Evolutionary conservation across 345 rosid genomes (phyloP), one percentile per base, ranked within the genome.

Genomic region (Jatropha curcas): DNA sequence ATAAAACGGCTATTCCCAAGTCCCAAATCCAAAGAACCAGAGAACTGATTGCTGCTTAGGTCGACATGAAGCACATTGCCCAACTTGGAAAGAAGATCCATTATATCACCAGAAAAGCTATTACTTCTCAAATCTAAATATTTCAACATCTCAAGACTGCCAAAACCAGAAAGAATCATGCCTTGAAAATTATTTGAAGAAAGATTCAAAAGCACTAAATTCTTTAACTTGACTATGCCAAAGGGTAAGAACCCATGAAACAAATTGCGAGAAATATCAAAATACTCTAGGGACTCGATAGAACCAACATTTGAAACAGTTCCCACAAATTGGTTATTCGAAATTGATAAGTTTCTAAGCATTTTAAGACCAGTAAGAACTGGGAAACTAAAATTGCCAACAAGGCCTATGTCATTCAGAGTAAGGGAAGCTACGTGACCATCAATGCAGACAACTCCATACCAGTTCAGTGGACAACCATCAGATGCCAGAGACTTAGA

Each of bases 401-500:
- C 67, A 30, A 93, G 80, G 77, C 88, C 94, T 46, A 85, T 41
- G 68, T 81, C 87, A 79, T 88, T 86, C 13, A 93, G 84, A 30
- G 78, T 79, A 48, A 91, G 81, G 33, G 96, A 87, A 19, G 78
- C 82, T 48, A 93, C 94, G 78, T 68, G 78, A 24, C 96, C 92
- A 33, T 79, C 82, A 68, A 31, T 67, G 75, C 98, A 93, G 66
- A 78, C 67, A 51, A 93, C 80, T n/a, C 98, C 97, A 30, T 75
- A 86, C 98, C 98, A 93, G 71, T 84, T 82, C 73, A 35, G 51
- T 5, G 98, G 97, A 63, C 98, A 93, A 39, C 75, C 88, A 80
- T 93, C 79, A 60, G 97, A 81, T 35, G 86, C 66, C 64, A 89
- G 75, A 71, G 90, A 77, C 68, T 85, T 88, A 33, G 88, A 77